Conservation (phyloP, 495 filamentous ascomycete genomes). For the Paragyromitra xinjiangensis region DNA sequence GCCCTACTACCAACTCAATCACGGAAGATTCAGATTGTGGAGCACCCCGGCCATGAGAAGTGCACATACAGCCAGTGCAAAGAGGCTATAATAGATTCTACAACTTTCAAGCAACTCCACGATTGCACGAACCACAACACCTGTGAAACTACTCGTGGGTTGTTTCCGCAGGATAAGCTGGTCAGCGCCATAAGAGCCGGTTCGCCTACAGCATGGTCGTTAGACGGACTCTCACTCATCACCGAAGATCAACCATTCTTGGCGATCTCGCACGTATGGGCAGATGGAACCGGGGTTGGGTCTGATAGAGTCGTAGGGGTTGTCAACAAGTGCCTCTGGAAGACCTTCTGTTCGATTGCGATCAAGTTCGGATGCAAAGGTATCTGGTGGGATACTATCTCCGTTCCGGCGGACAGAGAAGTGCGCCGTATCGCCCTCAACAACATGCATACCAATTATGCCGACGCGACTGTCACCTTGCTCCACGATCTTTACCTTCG, state of each 20-base stretch:
- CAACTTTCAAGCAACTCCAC: constrained; percentile 43
- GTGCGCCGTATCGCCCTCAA: background rate
- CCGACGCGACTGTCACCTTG: background rate
- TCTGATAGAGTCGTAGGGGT: too few relatives aligned
- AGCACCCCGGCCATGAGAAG: too few relatives aligned
- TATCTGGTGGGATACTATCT: background rate
- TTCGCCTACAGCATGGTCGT: background rate
- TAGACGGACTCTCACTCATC: constrained; percentile 18
- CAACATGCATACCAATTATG: background rate
- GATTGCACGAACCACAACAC: constrained; percentile 1
- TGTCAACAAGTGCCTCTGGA: too few relatives aligned
- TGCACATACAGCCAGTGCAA: too few relatives aligned
- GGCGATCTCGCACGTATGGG: constrained; percentile 58
- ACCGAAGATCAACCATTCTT: constrained; percentile 45
- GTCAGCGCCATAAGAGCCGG: background rate
- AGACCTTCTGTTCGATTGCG: background rate
- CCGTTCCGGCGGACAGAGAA: background rate
- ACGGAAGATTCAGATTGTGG: too few relatives aligned
- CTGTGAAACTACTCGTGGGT: background rate
- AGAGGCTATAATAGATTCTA: too few relatives aligned
- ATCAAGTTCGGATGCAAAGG: background rate
- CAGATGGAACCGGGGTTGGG: constrained; percentile 56
- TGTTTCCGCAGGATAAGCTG: background rate
- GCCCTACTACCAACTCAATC: too few relatives aligned
- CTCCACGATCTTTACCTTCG: background rate